phyloP scores from a whole-genome alignment of 352 stramenopile species.

The Phytophthora cajani region DNA sequence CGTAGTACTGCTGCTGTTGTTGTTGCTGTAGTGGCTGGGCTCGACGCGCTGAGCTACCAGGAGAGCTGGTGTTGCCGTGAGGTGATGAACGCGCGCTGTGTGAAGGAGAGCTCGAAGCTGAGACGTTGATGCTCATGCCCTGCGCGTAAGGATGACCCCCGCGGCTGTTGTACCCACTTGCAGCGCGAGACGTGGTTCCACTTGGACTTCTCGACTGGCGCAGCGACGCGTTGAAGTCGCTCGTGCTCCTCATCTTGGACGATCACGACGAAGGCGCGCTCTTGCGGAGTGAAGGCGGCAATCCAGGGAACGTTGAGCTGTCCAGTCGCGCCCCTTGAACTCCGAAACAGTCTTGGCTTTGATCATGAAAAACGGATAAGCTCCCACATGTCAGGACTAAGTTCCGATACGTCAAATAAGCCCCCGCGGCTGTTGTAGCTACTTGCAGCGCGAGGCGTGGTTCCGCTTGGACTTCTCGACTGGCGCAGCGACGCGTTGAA shows the following conservation, averaged over 20 bases:
- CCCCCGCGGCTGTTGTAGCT: conserved; percentile 16
- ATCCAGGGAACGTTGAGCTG: conserved; percentile 11
- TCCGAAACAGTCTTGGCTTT: conserved; percentile 13
- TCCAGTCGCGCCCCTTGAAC: conserved; percentile 30
- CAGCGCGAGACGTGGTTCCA: conserved; percentile 18
- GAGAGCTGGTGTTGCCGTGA: conserved; percentile 26
- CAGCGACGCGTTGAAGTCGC: conserved; percentile 42
- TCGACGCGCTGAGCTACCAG: conserved; percentile 30
- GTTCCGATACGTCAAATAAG: no score
- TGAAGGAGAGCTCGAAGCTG: conserved; percentile 42
- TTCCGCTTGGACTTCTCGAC: conserved; percentile 30
- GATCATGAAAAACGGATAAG: conserved; percentile 32
- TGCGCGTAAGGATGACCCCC: conserved; percentile 20
- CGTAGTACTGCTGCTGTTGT: conserved; percentile 35
- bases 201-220: conserved; percentile 36
- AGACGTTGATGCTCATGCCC: conserved; percentile 61
- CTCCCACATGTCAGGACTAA: conserved; percentile 22
- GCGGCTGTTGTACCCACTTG: conserved; percentile 19
- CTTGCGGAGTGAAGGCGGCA: conserved; percentile 7
- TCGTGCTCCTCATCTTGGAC: conserved; percentile 39
- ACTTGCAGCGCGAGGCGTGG: conserved; percentile 20
- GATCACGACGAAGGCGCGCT: background rate
- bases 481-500: conserved; percentile 39
- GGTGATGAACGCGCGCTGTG: conserved; percentile 48
- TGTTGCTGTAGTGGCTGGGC: conserved; percentile 37